Conservation (phyloP, 768 basidiomycete species). For the Rhodocollybia butyracea region DNA sequence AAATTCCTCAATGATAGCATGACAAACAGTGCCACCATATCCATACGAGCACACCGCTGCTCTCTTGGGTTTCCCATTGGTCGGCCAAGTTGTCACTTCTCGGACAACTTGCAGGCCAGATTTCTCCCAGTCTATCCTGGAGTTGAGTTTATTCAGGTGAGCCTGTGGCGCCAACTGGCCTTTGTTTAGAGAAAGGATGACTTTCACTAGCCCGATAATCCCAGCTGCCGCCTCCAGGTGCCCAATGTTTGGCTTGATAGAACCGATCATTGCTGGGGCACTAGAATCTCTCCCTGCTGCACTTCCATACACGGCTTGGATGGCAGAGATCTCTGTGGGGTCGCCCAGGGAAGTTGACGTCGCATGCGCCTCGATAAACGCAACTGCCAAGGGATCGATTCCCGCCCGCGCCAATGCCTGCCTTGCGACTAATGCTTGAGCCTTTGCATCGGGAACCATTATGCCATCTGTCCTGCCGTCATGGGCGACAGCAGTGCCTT, state of each 20-base stretch:
- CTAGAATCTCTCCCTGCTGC: slow-evolving; percentile 11
- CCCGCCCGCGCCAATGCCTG: slow-evolving; percentile 22
- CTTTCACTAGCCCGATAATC: neutral
- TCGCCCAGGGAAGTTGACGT: slow-evolving; percentile 40
- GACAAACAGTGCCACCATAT: slow-evolving; percentile 1
- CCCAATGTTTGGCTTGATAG: slow-evolving; percentile 34
- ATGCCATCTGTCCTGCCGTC: slow-evolving; percentile 24
- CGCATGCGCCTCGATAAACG: slow-evolving; percentile 39
- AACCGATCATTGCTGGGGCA: slow-evolving; percentile 22
- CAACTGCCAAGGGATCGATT: slow-evolving; percentile 25
- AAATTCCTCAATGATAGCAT: slow-evolving; percentile 1
- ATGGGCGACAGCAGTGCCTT: slow-evolving; percentile 28
- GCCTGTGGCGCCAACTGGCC: slow-evolving; percentile 1
- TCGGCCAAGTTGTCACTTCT: neutral
- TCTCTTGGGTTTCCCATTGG: neutral
- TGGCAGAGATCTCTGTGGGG: slow-evolving; percentile 38
- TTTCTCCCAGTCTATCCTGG: neutral
- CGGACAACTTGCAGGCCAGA: slow-evolving; percentile 1
- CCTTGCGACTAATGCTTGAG: slow-evolving; percentile 27
- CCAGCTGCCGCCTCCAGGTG: neutral
- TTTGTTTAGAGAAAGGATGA: neutral
- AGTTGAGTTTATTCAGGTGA: neutral
- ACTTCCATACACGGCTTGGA: slow-evolving; percentile 26
- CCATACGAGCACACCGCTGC: slow-evolving; percentile 1
- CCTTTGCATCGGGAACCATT: slow-evolving; percentile 25